phyloP scores from a whole-genome alignment of 148 eudicot species.

The Rhododendron simsii region DNA sequence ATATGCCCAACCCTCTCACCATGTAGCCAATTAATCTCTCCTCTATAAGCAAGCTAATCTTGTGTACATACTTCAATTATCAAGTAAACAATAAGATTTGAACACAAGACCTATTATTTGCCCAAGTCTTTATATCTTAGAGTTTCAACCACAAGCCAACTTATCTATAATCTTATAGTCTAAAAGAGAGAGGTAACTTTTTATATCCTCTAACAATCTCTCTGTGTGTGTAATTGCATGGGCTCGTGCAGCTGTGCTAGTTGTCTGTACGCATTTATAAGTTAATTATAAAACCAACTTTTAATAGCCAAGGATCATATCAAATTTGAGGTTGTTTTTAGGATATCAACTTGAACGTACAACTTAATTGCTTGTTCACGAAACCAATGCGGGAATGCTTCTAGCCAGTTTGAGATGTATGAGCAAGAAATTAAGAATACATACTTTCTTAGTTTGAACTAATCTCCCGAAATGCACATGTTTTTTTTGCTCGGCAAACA shows the following conservation, averaged over 20 bases:
- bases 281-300: neutral
- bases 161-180: neutral
- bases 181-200: neutral
- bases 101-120: neutral
- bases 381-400: neutral
- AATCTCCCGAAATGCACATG: neutral
- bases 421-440: neutral
- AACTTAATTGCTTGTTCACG: neutral
- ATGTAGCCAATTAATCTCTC: neutral
- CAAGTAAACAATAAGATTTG: neutral
- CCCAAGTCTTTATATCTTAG: neutral
- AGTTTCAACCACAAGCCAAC: neutral
- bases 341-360: neutral
- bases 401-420: neutral
- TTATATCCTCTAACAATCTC: neutral
- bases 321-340: neutral
- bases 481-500: too few relatives aligned
- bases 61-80: neutral
- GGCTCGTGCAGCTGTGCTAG: neutral
- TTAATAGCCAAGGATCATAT: neutral
- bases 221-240: neutral
- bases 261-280: neutral
- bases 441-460: neutral
- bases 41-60: neutral
- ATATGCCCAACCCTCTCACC: neutral